Percentiles rank a stretch among this genome's conserved stretches.
phyloP scores from a whole-genome alignment of 805 yeast species.

The Spathaspora arborariae region DNA sequence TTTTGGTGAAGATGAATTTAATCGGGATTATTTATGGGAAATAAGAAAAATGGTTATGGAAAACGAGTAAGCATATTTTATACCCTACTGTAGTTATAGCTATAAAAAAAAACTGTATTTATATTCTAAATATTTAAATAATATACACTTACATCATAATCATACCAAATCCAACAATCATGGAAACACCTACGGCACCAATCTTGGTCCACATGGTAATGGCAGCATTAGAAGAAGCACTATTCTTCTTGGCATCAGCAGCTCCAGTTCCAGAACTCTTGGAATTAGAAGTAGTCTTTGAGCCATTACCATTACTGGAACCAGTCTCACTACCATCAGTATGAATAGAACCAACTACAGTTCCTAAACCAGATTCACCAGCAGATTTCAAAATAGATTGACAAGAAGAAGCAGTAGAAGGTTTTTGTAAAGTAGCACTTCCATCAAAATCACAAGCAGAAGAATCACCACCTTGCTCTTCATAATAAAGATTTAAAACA shows the following conservation, averaged over 20 bases:
- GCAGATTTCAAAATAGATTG: slow-evolving; percentile 57
- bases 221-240: slow-evolving; percentile 13
- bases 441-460: slow-evolving; percentile 39
- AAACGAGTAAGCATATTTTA: slow-evolving; percentile 11
- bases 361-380: slow-evolving; percentile 67
- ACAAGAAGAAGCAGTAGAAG: slow-evolving; percentile 45
- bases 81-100: neutral
- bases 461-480: slow-evolving; percentile 18
- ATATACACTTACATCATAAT: slow-evolving; percentile 11
- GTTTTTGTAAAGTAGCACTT: slow-evolving; percentile 33
- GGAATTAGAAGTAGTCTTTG: slow-evolving; percentile 20
- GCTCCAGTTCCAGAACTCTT: slow-evolving; percentile 14
- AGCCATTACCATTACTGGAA: slow-evolving; percentile 4
- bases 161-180: slow-evolving; percentile 27
- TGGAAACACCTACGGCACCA: slow-evolving; percentile 18
- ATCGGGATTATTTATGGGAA: slow-evolving; percentile 37
- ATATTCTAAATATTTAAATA: slow-evolving; percentile 1
- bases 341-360: slow-evolving; percentile 35
- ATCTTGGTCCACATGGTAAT: slow-evolving; percentile 11
- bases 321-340: slow-evolving; percentile 16
- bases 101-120: neutral
- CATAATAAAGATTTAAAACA: slow-evolving; percentile 37
- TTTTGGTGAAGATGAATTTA: slow-evolving; percentile 11
- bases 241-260: slow-evolving; percentile 16
- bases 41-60: slow-evolving; percentile 42